Percentiles rank a stretch among this genome's conserved stretches.
These are phyloP conservation scores for Protostelium mycophagum DNA, from an alignment of 78 protist species.

Conservation along the genomic window DNA sequence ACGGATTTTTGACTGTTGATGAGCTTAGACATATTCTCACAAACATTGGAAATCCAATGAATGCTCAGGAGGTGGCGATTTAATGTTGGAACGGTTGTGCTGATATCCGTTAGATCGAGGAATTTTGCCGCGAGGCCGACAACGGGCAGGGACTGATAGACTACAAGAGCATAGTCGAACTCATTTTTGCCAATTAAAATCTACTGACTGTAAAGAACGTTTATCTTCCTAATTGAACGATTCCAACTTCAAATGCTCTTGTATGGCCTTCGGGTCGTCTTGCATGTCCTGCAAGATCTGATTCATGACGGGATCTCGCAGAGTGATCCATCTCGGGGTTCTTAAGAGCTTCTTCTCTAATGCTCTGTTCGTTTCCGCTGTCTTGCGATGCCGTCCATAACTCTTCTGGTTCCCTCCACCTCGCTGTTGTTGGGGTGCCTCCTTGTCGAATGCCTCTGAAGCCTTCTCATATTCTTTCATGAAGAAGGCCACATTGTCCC, in stretches of 20 bases:
- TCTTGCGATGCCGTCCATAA: constrained; percentile 15
- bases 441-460: constrained; percentile 68
- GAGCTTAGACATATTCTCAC: background rate
- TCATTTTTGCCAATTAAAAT: no score
- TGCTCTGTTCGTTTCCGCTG: constrained; percentile 42
- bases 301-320: constrained; percentile 76
- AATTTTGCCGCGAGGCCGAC: background rate
- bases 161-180: background rate
- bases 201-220: no score
- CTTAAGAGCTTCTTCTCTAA: constrained; percentile 58
- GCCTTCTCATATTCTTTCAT: constrained; percentile 81
- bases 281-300: constrained; percentile 69
- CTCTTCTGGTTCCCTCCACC: constrained; percentile 35
- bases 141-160: background rate
- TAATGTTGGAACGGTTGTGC: no score
- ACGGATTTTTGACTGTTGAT: background rate
- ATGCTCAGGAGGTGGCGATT: background rate
- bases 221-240: no score
- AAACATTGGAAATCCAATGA: background rate
- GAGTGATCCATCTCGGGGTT: constrained; percentile 87
- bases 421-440: constrained; percentile 65
- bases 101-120: background rate
- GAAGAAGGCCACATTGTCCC: constrained; percentile 62
- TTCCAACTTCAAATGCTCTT: constrained; percentile 53
- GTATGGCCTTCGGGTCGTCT: constrained; percentile 60